Base-by-base conservation (phyloP, 768 basidiomycete genomes). In the Lentinus tigrinus region DNA sequence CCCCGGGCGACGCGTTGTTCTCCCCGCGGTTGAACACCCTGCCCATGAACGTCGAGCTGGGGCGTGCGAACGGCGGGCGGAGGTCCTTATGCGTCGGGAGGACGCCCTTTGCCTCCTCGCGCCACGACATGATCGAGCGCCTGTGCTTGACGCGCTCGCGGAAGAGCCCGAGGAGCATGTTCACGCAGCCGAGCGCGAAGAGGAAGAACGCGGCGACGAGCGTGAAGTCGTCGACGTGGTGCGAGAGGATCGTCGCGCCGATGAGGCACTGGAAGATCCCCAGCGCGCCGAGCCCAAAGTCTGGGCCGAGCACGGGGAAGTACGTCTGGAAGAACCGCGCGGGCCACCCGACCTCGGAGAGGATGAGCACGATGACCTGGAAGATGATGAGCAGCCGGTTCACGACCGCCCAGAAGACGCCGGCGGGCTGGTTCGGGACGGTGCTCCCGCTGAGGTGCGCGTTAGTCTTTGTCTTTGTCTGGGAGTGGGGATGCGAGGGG, bases 141-240 rank as follows among this genome's bases (percentile, higher is more conserved):
- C 81, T 84, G 62, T 74, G 64, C 71, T 88, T 91, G 61, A 81
- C 85, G 1, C 70, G 70, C 63, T 85, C 82, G 61, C 88, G 85
- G 83, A 89, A 93, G 79, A 69, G 92, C 81, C 31, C 90, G 95
- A 95, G 58, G 56, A 93, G 71, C 64, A 93, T 85, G 76, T 96
- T 93, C 54, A 96, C 73, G 73, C 91, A 93, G n/a, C 93, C 94
- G 57, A 96, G 68, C 51, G 92, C 81, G 77, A 96, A 96, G 60
- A 96, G 82, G 78, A 96, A 87, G 80, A 95, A 95, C 43, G 89
- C 92, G 4, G 92, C 80, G 63, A 93, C 93, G 67, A 95, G 89
- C 21, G 92, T 87, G 77, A 96, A 95, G 59, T 84, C 85, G 65
- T 92, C 87, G 57, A 94, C 91, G 71, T 87, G 78, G 62, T 81